Percentiles rank a stretch among this genome's conserved stretches.
Conservation (phyloP, 1,284 basidiomycete genomes). For the Bondarzewia mesenterica region DNA sequence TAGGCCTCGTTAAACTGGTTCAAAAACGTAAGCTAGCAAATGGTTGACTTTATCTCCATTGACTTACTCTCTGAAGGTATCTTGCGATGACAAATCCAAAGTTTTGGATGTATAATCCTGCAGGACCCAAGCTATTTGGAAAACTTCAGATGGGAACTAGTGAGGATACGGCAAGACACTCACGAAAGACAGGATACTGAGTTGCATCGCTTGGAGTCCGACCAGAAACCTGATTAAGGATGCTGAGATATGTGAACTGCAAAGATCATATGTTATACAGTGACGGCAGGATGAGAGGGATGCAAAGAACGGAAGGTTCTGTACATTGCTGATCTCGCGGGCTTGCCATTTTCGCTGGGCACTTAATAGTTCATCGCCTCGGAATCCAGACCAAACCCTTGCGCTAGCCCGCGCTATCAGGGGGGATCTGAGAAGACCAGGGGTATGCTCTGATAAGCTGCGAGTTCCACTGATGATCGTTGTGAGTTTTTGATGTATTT, state of each 20-base stretch:
- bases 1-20: conserved; percentile 80
- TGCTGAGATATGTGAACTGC: conserved; percentile 81
- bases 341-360: conserved; percentile 80
- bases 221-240: conserved; percentile 85
- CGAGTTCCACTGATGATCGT: conserved; percentile 33
- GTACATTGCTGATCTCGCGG: conserved; percentile 82
- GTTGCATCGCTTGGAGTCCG: conserved; percentile 92
- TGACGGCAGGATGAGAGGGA: neutral
- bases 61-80: conserved; percentile 72
- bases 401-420: conserved; percentile 39
- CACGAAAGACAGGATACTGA: conserved; percentile 92
- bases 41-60: too few species aligned
- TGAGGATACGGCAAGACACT: conserved; percentile 19
- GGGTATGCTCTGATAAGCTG: conserved; percentile 21
- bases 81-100: conserved; percentile 61
- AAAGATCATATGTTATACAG: conserved; percentile 5
- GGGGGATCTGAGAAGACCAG: conserved; percentile 40
- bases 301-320: too few species aligned
- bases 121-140: conserved; percentile 74
- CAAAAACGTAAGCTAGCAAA: too few species aligned
- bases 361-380: conserved; percentile 53
- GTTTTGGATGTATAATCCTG: conserved; percentile 75
- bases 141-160: conserved; percentile 3
- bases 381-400: conserved; percentile 27
- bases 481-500: conserved; percentile 56